phyloP scores from a whole-genome alignment of 148 eudicot species.

The Fagopyrum esculentum region DNA sequence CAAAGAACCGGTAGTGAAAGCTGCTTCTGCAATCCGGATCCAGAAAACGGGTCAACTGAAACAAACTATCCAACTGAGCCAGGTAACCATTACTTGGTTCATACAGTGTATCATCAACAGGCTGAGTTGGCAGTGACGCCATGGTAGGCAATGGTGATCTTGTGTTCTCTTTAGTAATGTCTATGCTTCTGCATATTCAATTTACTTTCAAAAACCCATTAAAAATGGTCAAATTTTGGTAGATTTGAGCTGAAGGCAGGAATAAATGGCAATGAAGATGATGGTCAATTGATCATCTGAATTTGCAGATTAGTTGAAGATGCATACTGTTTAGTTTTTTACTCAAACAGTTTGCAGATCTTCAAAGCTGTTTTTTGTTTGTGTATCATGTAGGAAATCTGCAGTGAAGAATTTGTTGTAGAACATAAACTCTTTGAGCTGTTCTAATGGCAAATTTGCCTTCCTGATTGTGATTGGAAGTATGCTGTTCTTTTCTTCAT shows the following conservation, averaged over 20 bases:
- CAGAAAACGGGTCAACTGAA: neutral
- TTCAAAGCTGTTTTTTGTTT: neutral
- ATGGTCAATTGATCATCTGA: neutral
- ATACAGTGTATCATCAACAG: neutral
- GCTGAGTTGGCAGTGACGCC: neutral
- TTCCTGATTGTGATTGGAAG: too few species aligned
- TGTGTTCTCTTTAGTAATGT: neutral
- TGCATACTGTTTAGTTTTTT: conserved; percentile 3
- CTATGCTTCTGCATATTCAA: too few species aligned
- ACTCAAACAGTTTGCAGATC: neutral
- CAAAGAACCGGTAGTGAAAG: conserved; percentile 11
- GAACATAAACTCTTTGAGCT: neutral
- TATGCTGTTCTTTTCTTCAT: too few species aligned
- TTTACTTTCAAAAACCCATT: neutral
- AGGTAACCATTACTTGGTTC: neutral
- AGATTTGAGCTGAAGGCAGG: neutral
- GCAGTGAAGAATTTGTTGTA: neutral
- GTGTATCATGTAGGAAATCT: neutral
- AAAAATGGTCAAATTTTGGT: neutral
- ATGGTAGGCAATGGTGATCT: neutral
- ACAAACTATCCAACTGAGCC: neutral
- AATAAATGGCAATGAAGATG: neutral
- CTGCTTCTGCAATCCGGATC: conserved; percentile 11
- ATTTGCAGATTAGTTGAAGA: conserved; percentile 7
- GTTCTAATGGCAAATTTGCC: neutral